Evolutionary conservation across 495 filamentous ascomycete species (phyloP), one percentile per base, ranked within the genome.

Genomic region (Aspergillus avenaceus): DNA sequence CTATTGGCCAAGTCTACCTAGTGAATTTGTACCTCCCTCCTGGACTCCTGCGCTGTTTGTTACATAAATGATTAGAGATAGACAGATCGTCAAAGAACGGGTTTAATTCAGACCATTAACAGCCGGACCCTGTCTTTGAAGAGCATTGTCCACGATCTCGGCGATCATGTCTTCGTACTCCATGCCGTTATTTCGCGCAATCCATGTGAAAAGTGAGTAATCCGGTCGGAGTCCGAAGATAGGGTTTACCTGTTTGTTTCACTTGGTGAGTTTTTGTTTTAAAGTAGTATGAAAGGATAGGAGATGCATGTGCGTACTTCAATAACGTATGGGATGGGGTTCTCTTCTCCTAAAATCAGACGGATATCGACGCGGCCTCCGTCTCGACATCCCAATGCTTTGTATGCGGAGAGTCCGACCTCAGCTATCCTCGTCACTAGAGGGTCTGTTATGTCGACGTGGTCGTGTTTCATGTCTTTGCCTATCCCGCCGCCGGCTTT

Each of bases 341-440:
- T 8, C 4, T 27, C 51, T 24, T 43, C 40, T 34, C 36, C 41
- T 9, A 14, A 34, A 7, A 14, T 21, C 34, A 38, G 16, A 5
- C 52, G 46, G 18, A 49, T 44, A 50, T 54, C 52, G 12, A 54
- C 46, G 21, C 42, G n/a, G 8, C 41, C 52, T 24, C 45, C 52
- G 41, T 54, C 46, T 5, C 40, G 40, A 38, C 46, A 54, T 1
- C 40, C 37, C 31, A 54, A 12, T 12, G 32, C 52, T 13, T 11
- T 31, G 26, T 36, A 54, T 13, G 45, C 47, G n/a, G 16, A 28
- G 2, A 54, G 18, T 5, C 45, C 46, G 18, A 34, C 41, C 14
- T 45, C 8, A 27, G 22, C 37, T 3, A 42, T 31, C 18, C 8
- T 11, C 14, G 45, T 42, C 8, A 42, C 52, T 14, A 45, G 18